Evolutionary conservation across 176 grass and related monocot genomes (phyloP).

Genomic region (Elaeis guineensis): DNA sequence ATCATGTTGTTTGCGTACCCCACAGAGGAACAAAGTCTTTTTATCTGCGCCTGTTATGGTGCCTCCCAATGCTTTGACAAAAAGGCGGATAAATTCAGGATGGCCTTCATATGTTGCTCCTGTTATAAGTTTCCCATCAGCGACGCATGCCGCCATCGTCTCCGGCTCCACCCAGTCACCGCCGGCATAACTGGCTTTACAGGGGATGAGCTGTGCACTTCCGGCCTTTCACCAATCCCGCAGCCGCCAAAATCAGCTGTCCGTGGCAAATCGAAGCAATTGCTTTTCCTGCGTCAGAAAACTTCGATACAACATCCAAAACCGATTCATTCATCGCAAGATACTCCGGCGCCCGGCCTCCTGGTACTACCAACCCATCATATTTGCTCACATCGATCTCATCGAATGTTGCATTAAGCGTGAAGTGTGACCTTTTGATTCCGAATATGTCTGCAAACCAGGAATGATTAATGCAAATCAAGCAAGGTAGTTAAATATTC

Average conservation of each 20-base stretch:
- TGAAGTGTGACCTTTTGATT: constrained; percentile 81
- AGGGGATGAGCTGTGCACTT: constrained; percentile 58
- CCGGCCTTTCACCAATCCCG: constrained; percentile 42
- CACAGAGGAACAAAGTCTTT: constrained; percentile 75
- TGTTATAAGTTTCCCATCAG: constrained; percentile 61
- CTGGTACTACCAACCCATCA: constrained; percentile 78
- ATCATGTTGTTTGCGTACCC: constrained; percentile 42
- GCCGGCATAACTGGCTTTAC: constrained; percentile 65
- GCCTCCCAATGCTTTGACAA: constrained; percentile 80
- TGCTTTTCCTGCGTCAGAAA: constrained; percentile 46
- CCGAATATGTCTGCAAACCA: constrained; percentile 56
- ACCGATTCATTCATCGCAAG: constrained; percentile 77
- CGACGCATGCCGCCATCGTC: constrained; percentile 41
- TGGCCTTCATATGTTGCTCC: constrained; percentile 57
- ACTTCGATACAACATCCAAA: constrained; percentile 43
- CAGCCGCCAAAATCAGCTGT: constrained; percentile 79
- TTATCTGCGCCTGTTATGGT: constrained; percentile 59
- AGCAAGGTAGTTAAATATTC: constrained; percentile 13
- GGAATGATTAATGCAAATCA: neutral
- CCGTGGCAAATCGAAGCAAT: constrained; percentile 87
- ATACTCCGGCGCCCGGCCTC: constrained; percentile 80
- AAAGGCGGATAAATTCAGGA: constrained; percentile 73
- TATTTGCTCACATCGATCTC: constrained; percentile 36
- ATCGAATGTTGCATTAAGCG: constrained; percentile 67
- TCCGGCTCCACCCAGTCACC: constrained; percentile 79